These are phyloP conservation scores for Thalassiosira delicatula DNA, from an alignment of 352 stramenopile species.

Conservation along the genomic window DNA sequence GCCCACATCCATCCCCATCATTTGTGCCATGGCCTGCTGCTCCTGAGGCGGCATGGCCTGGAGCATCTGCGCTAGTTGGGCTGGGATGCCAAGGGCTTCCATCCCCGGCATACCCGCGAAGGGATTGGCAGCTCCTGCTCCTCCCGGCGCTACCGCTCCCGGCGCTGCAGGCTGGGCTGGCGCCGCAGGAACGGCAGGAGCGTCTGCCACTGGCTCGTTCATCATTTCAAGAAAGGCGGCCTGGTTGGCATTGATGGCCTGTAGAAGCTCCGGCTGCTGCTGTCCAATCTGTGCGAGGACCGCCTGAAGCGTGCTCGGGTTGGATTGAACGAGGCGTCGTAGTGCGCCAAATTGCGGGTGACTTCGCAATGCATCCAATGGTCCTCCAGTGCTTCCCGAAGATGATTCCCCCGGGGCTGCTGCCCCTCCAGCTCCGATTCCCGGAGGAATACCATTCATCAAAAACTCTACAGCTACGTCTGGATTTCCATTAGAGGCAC, in stretches of 20 bases:
- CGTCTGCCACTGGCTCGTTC: constrained; percentile 87
- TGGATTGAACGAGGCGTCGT: constrained; percentile 84
- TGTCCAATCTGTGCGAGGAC: constrained; percentile 87
- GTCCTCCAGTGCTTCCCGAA: constrained; percentile 43
- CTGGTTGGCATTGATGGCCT: constrained; percentile 88
- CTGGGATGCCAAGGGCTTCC: constrained; percentile 74
- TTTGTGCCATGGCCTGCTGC: constrained; percentile 79
- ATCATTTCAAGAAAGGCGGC: constrained; percentile 87
- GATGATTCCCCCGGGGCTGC: constrained; percentile 24
- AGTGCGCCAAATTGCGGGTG: constrained; percentile 88
- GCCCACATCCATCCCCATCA: constrained; percentile 82
- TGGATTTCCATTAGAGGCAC: constrained; percentile 85
- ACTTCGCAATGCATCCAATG: constrained; percentile 81
- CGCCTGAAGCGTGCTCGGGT: constrained; percentile 83
- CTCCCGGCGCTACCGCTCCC: too few relatives aligned
- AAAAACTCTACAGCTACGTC: constrained; percentile 89
- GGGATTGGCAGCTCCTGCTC: constrained; percentile 32
- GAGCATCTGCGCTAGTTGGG: constrained; percentile 78
- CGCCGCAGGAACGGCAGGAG: constrained; percentile 32
- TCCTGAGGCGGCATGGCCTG: constrained; percentile 78
- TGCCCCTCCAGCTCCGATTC: constrained; percentile 33
- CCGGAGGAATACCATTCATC: constrained; percentile 86
- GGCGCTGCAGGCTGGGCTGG: constrained; percentile 26
- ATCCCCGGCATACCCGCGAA: constrained; percentile 63
- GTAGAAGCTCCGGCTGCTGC: constrained; percentile 86